phyloP scores from a whole-genome alignment of 2,329 filamentous ascomycete species.

The Arthrobotrys iridis region DNA sequence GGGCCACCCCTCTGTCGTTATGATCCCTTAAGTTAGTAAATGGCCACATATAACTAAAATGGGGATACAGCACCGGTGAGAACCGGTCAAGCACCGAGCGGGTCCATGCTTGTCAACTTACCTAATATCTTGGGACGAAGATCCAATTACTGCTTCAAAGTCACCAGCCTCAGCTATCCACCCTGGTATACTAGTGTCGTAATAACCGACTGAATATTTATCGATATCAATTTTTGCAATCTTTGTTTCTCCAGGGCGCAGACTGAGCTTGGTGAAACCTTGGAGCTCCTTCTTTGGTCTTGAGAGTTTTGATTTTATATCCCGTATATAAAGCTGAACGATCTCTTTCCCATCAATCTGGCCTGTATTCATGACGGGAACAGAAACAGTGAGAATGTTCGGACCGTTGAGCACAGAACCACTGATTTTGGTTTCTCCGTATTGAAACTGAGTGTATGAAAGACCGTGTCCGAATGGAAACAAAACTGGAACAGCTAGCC shows the following conservation, averaged over 20 bases:
- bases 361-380: constrained; percentile 70
- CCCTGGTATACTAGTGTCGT: constrained; percentile 68
- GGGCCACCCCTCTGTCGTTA: constrained; percentile 63
- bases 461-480: constrained; percentile 75
- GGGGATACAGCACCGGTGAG: neutral
- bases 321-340: constrained; percentile 74
- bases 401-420: constrained; percentile 66
- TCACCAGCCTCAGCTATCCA: constrained; percentile 75
- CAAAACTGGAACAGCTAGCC: constrained; percentile 68
- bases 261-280: constrained; percentile 73
- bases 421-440: constrained; percentile 68
- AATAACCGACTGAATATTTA: constrained; percentile 69
- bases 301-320: constrained; percentile 69
- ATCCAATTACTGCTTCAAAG: constrained; percentile 71
- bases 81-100: neutral
- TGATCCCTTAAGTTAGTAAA: constrained; percentile 58
- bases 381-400: constrained; percentile 66
- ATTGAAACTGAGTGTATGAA: constrained; percentile 72
- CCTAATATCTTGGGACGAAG: constrained; percentile 73
- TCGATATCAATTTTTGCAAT: constrained; percentile 62
- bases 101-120: constrained; percentile 60
- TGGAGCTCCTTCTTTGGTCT: constrained; percentile 73
- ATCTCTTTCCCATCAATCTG: constrained; percentile 72
- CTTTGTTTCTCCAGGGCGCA: constrained; percentile 67
- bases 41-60: neutral